Conservation (phyloP, 371 early-diverging fungal genomes). For the Apophysomyces trapeziformis region DNA sequence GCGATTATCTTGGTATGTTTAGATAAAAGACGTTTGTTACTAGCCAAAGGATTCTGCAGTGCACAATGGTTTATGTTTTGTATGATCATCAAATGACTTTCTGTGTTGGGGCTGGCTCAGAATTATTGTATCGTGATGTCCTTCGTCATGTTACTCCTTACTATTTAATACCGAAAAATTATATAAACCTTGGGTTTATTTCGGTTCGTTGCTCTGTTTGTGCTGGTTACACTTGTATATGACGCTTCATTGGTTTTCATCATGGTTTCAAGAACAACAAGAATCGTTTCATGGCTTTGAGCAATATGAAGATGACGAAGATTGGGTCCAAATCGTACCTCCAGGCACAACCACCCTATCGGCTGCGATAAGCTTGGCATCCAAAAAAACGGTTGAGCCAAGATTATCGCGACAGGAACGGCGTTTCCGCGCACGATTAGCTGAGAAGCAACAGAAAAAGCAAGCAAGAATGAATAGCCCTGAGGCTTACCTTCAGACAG, state of each 20-base stretch:
- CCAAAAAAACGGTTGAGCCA: background rate
- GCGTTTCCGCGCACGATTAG: background rate
- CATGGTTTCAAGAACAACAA: conserved; percentile 5
- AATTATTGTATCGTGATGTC: background rate
- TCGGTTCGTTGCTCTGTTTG: background rate
- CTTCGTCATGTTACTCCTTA: background rate
- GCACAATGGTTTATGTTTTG: background rate
- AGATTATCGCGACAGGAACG: conserved; percentile 5
- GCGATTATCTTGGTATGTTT: too few species aligned
- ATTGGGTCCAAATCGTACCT: background rate
- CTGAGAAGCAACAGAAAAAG: background rate
- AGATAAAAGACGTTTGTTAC: background rate
- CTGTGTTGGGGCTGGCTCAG: background rate
- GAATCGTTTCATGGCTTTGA: background rate
- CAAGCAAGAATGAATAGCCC: background rate
- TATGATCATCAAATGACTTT: conserved; percentile 1
- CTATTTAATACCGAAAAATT: background rate
- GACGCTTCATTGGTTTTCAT: conserved; percentile 4
- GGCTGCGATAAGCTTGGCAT: background rate
- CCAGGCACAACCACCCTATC: background rate
- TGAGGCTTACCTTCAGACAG: background rate
- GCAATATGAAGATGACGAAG: conserved; percentile 6
- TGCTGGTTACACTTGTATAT: conserved; percentile 1
- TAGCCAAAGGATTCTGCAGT: background rate
- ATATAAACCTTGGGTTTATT: background rate